Percentiles rank a stretch among this genome's conserved stretches.
These are phyloP conservation scores for Corymbia calophylla DNA, from an alignment of 441 rosid genomes.

Conservation along the genomic window DNA sequence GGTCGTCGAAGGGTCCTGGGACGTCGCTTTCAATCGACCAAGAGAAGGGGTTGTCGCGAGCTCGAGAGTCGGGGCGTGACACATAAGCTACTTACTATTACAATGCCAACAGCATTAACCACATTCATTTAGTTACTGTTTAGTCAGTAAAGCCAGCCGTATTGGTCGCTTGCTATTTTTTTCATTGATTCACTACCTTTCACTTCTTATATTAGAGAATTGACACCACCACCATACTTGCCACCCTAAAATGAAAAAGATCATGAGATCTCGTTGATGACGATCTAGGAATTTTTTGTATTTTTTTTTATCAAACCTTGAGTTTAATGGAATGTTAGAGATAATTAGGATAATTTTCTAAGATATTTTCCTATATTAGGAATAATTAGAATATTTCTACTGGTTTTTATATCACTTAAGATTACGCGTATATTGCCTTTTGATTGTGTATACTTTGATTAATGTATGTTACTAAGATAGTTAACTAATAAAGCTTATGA, in stretches of 20 bases:
- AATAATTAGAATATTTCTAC: not conserved
- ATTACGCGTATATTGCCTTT: accelerated
- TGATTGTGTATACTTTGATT: not conserved
- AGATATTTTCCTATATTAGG: not conserved
- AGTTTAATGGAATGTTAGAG: no score
- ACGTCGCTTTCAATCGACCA: no score
- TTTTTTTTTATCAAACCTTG: no score
- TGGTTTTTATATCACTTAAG: not conserved
- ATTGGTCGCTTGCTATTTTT: not conserved
- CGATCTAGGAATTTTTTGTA: no score
- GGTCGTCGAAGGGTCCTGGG: no score
- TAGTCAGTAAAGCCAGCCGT: not conserved
- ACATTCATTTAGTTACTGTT: not conserved
- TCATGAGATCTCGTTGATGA: no score
- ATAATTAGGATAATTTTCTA: no score
- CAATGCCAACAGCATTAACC: not conserved
- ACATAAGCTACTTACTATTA: not conserved
- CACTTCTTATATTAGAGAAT: no score
- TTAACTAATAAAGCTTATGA: not conserved
- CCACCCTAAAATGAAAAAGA: not conserved
- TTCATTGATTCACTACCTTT: no score
- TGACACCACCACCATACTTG: not conserved
- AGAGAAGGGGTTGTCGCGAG: no score
- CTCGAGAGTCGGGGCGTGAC: no score
- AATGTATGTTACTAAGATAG: not conserved